Base-by-base conservation (phyloP, 495 filamentous ascomycete genomes). In the Lasiosphaeriaceae sp. region DNA sequence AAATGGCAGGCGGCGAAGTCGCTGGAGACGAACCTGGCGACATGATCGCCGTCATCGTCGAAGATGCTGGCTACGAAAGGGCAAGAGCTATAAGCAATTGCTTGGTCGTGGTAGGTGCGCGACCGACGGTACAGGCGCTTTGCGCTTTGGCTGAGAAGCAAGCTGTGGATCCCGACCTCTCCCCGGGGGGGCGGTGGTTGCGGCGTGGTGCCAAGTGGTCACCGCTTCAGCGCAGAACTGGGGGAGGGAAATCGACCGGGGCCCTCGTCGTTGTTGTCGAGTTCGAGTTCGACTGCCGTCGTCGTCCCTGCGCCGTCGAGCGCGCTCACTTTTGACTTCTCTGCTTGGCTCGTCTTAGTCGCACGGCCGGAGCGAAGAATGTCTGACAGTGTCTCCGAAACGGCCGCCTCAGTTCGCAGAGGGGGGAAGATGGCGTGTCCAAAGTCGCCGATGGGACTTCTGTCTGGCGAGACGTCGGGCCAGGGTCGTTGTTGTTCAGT, bases 11-110 rank as follows among this genome's bases (percentile, higher is more conserved):
- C 65, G 80, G 75, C 60, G 78, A 76, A 47, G 74, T 69, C 59
- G 75, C 74, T 62, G 84, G 77, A 64, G 81, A 77, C 56, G 75
- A 74, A 62, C 71, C 70, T 59, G 83, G 73, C 71, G 86, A 80
- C 79, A 84, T 82, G 70, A 78, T 77, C 60, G 78, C 73, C 61
- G 79, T 77, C 81, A 82, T 81, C 65, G 67, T 61, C 55, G 48
- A 46, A 31, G 41, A 11, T 47, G 24, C 26, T 31, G 44, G 22
- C n/a, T n/a, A n/a, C 20, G 31, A 50, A 31, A 31, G 9, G 26
- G 19, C 21, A 24, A 21, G 9, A 34, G 39, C 29, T 50, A 29
- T 41, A 43, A 17, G 39, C 39, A 17, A 43, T 31, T 43, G 14
- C n/a, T 50, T 26, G 34, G 35, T 47, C 17, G 26, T 26, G 43